These are phyloP conservation scores for Cicer cuneatum DNA, from an alignment of 306 rosid species.

Conservation along the genomic window DNA sequence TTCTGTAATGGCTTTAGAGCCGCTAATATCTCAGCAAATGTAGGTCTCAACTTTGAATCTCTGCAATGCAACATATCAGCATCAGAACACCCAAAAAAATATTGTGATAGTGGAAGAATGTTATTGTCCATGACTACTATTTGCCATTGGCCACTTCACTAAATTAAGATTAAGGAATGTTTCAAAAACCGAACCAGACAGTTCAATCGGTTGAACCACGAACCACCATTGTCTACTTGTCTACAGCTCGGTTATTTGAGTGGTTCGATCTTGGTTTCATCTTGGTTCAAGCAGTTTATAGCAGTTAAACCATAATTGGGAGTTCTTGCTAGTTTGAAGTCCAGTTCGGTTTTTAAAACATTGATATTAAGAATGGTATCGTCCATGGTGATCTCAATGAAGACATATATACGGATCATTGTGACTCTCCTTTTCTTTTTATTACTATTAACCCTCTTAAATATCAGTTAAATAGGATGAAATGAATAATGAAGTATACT, in stretches of 20 bases:
- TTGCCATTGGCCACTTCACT: no score
- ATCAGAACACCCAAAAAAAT: conserved; percentile 17
- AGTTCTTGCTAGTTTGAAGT: neutral
- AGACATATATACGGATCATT: neutral
- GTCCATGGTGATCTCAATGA: neutral
- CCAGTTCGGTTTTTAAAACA: neutral
- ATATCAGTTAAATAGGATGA: neutral
- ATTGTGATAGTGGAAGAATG: no score
- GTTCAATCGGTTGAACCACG: neutral
- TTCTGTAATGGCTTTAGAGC: conserved; percentile 86
- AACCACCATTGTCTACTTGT: neutral
- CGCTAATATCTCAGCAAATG: conserved; percentile 94
- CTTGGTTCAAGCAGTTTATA: neutral
- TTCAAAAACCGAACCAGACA: neutral
- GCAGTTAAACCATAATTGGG: neutral
- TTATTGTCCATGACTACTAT: no score
- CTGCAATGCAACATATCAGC: conserved; percentile 56
- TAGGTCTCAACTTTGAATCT: conserved; percentile 88
- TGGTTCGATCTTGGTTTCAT: neutral
- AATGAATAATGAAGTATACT: conserved; percentile 48
- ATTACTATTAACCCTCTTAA: neutral
- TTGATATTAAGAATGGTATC: neutral
- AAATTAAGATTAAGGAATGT: no score
- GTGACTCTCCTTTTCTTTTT: neutral
- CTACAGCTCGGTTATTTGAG: conserved; percentile 1